Evolutionary conservation across 2,329 filamentous ascomycete genomes (phyloP).

Genomic region (Exserohilum turcica): DNA sequence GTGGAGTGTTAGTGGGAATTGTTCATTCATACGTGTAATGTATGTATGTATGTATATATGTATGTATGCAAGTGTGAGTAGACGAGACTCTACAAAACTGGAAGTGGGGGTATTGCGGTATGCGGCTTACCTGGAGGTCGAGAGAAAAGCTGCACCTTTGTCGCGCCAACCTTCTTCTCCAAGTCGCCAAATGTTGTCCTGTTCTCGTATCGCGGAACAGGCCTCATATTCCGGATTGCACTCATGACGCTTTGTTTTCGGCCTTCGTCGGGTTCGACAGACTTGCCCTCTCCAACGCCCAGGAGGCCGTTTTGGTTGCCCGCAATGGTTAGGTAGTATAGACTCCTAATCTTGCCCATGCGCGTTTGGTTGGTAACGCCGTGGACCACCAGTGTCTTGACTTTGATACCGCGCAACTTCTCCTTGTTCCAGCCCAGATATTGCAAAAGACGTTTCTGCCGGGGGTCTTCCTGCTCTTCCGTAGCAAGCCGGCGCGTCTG

Average conservation of each 20-base stretch:
- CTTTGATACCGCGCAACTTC: conserved; percentile 59
- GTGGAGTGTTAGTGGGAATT: no score
- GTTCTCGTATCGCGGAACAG: conserved; percentile 88
- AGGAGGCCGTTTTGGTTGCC: conserved; percentile 86
- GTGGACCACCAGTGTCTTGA: conserved; percentile 76
- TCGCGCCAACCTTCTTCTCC: conserved; percentile 81
- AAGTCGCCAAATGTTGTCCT: conserved; percentile 89
- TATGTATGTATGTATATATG: no score
- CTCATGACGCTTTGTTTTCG: conserved; percentile 73
- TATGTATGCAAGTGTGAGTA: not conserved
- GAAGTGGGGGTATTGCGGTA: not conserved
- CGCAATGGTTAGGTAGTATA: conserved; percentile 78
- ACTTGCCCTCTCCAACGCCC: conserved; percentile 89
- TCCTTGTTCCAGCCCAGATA: conserved; percentile 60
- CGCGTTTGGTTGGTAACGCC: conserved; percentile 89
- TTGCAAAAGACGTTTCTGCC: conserved; percentile 59
- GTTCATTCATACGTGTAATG: no score
- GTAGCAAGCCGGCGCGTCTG: conserved; percentile 37
- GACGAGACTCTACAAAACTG: not conserved
- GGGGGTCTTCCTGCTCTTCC: conserved; percentile 52
- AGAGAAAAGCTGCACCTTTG: conserved; percentile 77
- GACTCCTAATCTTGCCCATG: conserved; percentile 85
- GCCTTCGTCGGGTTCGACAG: conserved; percentile 72
- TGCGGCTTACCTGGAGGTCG: conserved; percentile 78
- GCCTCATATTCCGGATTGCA: conserved; percentile 89